A percentile compares a stretch with the other conserved stretches of the same genome.
These are phyloP conservation scores for Thraustotheca clavata DNA, from an alignment of 352 stramenopile genomes.

Conservation along the genomic window DNA sequence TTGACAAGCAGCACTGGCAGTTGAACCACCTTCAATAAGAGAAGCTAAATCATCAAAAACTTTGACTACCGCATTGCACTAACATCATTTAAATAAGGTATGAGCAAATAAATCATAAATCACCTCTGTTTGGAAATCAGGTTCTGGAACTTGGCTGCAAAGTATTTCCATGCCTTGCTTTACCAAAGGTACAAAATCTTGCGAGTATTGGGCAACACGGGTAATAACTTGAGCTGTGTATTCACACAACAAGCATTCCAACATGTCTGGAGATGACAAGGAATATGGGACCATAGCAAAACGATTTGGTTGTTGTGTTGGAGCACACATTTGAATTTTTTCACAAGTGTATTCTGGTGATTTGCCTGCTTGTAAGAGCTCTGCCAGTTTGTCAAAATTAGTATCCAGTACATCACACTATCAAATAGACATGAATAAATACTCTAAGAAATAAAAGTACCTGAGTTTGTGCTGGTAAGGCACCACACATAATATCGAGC, in stretches of 20 bases:
- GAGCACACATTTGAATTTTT: conserved; percentile 39
- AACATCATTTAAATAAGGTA: background rate
- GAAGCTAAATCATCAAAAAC: conserved; percentile 9
- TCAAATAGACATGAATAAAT: background rate
- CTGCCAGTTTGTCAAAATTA: conserved; percentile 67
- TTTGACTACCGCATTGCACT: conserved; percentile 8
- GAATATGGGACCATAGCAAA: background rate
- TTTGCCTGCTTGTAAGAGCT: conserved; percentile 47
- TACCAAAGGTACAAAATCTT: conserved; percentile 5
- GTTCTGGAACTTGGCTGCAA: conserved; percentile 4
- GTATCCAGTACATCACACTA: conserved; percentile 59
- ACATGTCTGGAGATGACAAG: background rate
- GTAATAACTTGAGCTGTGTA: conserved; percentile 11
- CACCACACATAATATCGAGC: conserved; percentile 63
- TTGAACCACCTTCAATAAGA: background rate
- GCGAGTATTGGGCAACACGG: background rate
- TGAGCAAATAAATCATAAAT: background rate
- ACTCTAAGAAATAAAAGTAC: background rate
- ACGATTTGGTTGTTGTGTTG: background rate
- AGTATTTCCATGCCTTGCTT: conserved; percentile 16
- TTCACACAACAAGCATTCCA: conserved; percentile 13
- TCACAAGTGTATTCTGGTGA: conserved; percentile 52
- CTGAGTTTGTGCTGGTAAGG: conserved; percentile 47
- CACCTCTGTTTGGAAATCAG: background rate
- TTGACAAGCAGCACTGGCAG: background rate